Evolutionary conservation across 2,329 filamentous ascomycete species (phyloP).

Genomic region (Ascosphaera apis): DNA sequence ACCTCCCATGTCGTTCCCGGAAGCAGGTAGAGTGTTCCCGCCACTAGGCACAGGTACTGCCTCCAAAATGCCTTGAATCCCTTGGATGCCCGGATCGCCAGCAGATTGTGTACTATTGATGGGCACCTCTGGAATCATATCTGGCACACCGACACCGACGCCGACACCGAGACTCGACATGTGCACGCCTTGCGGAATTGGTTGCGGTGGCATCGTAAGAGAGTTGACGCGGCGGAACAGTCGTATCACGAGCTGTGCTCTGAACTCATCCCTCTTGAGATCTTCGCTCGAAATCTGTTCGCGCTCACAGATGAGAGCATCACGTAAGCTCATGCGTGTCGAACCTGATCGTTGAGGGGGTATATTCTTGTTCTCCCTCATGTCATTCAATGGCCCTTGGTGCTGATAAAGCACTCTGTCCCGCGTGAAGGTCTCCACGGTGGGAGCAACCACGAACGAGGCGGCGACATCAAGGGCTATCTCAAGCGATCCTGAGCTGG

Average conservation of each 20-base stretch:
- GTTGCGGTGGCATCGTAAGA: conserved; percentile 13
- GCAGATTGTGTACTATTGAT: neutral
- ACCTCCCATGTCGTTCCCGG: neutral
- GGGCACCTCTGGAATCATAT: conserved; percentile 3
- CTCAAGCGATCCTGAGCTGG: conserved; percentile 17
- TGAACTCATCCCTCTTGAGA: conserved; percentile 21
- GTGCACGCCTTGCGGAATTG: conserved; percentile 8
- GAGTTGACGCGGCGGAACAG: conserved; percentile 22
- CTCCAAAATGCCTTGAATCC: neutral
- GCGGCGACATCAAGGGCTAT: conserved; percentile 22
- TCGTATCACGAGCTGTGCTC: conserved; percentile 22
- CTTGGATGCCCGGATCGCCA: neutral
- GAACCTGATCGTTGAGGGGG: conserved; percentile 7
- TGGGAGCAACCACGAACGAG: conserved; percentile 20
- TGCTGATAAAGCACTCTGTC: conserved; percentile 11
- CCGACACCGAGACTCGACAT: conserved; percentile 19
- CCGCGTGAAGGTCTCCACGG: conserved; percentile 16
- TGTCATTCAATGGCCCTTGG: neutral
- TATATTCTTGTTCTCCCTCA: neutral
- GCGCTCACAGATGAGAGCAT: conserved; percentile 17
- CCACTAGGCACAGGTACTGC: neutral
- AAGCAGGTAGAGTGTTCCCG: conserved; percentile 2
- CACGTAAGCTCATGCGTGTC: conserved; percentile 18
- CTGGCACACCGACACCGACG: too few relatives aligned
- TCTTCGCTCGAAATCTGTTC: conserved; percentile 15